Base-by-base conservation (phyloP, 148 eudicot genomes). In the Nepenthes gracilis region DNA sequence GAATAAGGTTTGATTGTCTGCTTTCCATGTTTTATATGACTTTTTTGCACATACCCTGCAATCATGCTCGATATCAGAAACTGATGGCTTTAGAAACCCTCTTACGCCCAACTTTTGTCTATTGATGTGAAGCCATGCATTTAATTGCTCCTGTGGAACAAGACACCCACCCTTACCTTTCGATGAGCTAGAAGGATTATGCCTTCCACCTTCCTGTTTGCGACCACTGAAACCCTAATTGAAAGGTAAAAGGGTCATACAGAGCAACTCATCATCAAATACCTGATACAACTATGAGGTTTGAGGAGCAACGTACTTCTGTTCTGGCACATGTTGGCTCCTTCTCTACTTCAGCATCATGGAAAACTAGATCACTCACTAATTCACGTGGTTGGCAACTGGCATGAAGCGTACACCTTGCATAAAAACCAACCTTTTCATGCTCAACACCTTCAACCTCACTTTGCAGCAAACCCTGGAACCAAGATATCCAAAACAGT, bases 41-140 rank as follows among this genome's bases (percentile, higher is more conserved):
- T 33, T 11, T 35, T 12, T 34, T 62, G 45, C 55, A 70, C 70
- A 70, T 73, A 85, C 92, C 85, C 81, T 82, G 71, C 63, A 74
- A 66, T 85, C 92, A 56, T 79, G 76, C 43, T 80, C 87, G 23
- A 72, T 72, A 58, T 74, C 81, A 54, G 71, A 76, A 76, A 51
- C 60, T 61, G 77, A 66, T 47, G 64, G 64, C 60, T 66, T 76
- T 53, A 68, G 75, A 65, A 59, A 68, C 64, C 70, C 79, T 70
- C 64, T 83, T 36, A 63, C 49, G 47, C 74, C 55, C 69, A 77
- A 71, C 43, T 67, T 80, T 62, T 67, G 80, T 56, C 78, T 60
- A 53, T 78, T 76, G 64, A 85, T 85, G 66, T 85, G 75, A 62
- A 60, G 64, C 92, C 92, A 85, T 57, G 92, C 92, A 59, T 83